Evolutionary conservation across 2,329 filamentous ascomycete genomes (phyloP).

Genomic region (Ophiostoma angusticollis): DNA sequence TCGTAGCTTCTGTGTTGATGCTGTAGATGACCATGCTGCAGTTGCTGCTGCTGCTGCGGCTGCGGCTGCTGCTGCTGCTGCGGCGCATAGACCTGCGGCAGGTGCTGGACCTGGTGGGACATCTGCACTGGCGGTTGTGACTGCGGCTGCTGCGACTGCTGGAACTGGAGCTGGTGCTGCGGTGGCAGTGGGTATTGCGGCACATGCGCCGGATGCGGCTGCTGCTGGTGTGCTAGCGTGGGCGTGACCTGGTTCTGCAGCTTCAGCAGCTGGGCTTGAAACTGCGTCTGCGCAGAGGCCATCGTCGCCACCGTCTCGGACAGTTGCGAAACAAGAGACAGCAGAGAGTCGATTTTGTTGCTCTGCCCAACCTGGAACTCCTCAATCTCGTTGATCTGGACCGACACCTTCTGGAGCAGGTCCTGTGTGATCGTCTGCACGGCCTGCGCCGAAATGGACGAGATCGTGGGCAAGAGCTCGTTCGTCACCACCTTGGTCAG

Average conservation of each 20-base stretch:
- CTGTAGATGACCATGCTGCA: constrained; percentile 15
- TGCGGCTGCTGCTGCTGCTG: constrained; percentile 11
- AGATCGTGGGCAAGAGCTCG: constrained; percentile 53
- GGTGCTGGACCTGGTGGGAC: not conserved
- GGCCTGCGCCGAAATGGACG: constrained; percentile 49
- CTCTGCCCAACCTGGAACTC: constrained; percentile 39
- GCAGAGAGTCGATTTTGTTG: constrained; percentile 61
- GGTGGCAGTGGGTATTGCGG: not conserved
- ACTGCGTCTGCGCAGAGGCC: constrained; percentile 53
- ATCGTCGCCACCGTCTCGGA: constrained; percentile 58
- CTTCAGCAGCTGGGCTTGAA: constrained; percentile 52
- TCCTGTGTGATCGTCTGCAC: constrained; percentile 56
- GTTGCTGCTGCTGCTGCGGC: constrained; percentile 18
- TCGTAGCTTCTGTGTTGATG: constrained; percentile 11
- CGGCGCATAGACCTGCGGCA: not conserved
- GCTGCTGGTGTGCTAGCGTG: not conserved
- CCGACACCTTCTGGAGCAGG: constrained; percentile 48
- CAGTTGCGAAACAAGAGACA: constrained; percentile 51
- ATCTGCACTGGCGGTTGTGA: constrained; percentile 13
- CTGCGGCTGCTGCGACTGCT: constrained; percentile 4
- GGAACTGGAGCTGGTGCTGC: not conserved
- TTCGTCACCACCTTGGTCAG: constrained; percentile 48
- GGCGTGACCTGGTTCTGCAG: constrained; percentile 23
- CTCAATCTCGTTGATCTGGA: constrained; percentile 37
- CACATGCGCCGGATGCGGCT: not conserved